Conservation (phyloP, 176 grass and related monocot genomes). For the Triticum monococcum region DNA sequence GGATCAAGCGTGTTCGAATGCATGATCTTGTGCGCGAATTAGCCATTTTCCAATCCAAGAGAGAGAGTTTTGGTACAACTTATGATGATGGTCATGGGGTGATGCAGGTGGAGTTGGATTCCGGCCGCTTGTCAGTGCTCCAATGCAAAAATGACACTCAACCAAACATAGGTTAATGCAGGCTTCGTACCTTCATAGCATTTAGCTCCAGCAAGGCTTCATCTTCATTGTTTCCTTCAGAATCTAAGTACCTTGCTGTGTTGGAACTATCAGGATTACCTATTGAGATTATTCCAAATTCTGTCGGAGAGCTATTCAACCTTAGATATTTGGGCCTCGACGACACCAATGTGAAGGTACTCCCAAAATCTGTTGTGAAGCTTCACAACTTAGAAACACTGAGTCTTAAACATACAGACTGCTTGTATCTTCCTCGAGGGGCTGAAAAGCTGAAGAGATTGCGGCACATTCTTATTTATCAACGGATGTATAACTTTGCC, state of each 20-base stretch:
- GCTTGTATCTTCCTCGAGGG: not conserved
- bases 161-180: constrained; percentile 1
- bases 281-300: constrained; percentile 24
- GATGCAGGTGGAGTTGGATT: not conserved
- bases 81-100: not conserved
- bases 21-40: constrained; percentile 53
- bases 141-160: not conserved
- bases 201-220: constrained; percentile 9
- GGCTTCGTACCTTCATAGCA: constrained; percentile 39
- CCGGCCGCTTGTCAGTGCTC: constrained; percentile 20
- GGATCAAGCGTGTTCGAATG: constrained; percentile 32
- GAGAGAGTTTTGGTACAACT: constrained; percentile 22
- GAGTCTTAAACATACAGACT: constrained; percentile 7
- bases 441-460: constrained; percentile 22
- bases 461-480: constrained; percentile 27
- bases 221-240: not conserved
- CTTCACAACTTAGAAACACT: constrained; percentile 52
- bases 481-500: not conserved
- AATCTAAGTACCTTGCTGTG: constrained; percentile 39
- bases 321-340: constrained; percentile 44
- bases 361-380: constrained; percentile 43
- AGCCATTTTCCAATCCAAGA: constrained; percentile 25
- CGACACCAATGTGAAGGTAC: constrained; percentile 33
- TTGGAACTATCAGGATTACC: constrained; percentile 33
- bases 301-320: constrained; percentile 52